phyloP scores from a whole-genome alignment of 2,329 filamentous ascomycete species.

The Incumbomyces delicatus region DNA sequence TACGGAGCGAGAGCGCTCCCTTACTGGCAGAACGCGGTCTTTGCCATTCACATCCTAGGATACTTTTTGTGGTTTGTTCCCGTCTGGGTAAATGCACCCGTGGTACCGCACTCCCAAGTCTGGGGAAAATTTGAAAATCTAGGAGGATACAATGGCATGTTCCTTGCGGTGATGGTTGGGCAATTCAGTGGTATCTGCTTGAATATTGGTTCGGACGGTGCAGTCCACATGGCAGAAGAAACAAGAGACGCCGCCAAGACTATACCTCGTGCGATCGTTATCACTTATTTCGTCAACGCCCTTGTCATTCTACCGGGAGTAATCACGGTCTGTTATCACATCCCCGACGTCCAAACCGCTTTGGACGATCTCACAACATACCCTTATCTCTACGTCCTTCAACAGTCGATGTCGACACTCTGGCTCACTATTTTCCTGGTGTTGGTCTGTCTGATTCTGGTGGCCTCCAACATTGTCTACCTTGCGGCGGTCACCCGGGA shows the following conservation, averaged over 20 bases:
- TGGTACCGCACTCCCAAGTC: conserved; percentile 22
- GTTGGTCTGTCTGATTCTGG: conserved; percentile 33
- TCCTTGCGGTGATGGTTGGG: conserved; percentile 16
- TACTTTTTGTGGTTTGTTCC: conserved; percentile 27
- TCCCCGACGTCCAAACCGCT: conserved; percentile 26
- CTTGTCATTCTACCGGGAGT: conserved; percentile 38
- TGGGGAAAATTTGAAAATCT: conserved; percentile 30
- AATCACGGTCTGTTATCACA: conserved; percentile 30
- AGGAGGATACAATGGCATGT: conserved; percentile 30
- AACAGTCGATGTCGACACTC: conserved; percentile 19
- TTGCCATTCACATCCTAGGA: conserved; percentile 30
- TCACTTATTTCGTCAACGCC: conserved; percentile 35
- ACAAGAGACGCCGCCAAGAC: conserved; percentile 36
- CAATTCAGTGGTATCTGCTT: too few relatives aligned
- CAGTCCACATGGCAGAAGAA: conserved; percentile 38
- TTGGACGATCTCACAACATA: conserved; percentile 34
- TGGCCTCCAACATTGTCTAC: conserved; percentile 29
- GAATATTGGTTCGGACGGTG: conserved; percentile 2
- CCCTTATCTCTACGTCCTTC: conserved; percentile 41
- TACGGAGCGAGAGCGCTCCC: conserved; percentile 27
- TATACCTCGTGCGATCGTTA: conserved; percentile 30
- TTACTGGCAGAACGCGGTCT: conserved; percentile 28
- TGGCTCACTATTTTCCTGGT: conserved; percentile 28
- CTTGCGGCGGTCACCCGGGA: conserved; percentile 33
- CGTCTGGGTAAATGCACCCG: conserved; percentile 27